Base-by-base conservation (phyloP, 768 basidiomycete species). In the Dioszegia hungarica region DNA sequence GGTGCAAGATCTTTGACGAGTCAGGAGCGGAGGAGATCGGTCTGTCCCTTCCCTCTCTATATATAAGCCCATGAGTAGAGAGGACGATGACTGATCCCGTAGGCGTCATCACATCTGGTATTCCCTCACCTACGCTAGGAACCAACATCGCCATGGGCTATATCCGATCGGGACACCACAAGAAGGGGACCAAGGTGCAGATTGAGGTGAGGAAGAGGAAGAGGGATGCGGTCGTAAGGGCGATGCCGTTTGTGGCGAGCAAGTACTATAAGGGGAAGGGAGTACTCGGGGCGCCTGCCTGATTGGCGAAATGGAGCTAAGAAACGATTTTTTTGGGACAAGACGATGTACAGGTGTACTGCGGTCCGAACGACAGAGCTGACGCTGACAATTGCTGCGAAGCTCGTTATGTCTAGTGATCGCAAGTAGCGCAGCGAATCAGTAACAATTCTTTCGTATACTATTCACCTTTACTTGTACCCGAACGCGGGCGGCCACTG, bases 71-170 rank as follows among this genome's bases (percentile, higher is more conserved):
- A n/a, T n/a, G n/a, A n/a, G n/a, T n/a, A n/a, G n/a, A n/a, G n/a
- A n/a, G n/a, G n/a, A n/a, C n/a, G n/a, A n/a, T n/a, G 38, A 36
- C 17, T 28, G 1, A 53, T 47, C 31, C 29, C 38, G n/a, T n/a
- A 84, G 90, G 90, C 33, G 72, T 77, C 12, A 83, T 98, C 43
- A 99, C 93, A 0, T 97, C 92, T 0, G 95, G 94, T 43, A 95
- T 98, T 60, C 95, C 95, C 14, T 91, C 91, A 0, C 94, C 93
- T 0, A 87, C 90, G 1, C 79, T 91, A 2, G 84, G 83, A 0
- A 86, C 86, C 74, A 97, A 99, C 76, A 90, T 98, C 64, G 90
- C 93, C 0, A 98, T 98, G 94, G 94, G 85, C 0, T 98, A 98
- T 67, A 82, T 97, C 44, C 73, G 79, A 61, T 61, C 61, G 19